Conservation (phyloP, 352 stramenopile genomes). For the Phytophthora brassicae region DNA sequence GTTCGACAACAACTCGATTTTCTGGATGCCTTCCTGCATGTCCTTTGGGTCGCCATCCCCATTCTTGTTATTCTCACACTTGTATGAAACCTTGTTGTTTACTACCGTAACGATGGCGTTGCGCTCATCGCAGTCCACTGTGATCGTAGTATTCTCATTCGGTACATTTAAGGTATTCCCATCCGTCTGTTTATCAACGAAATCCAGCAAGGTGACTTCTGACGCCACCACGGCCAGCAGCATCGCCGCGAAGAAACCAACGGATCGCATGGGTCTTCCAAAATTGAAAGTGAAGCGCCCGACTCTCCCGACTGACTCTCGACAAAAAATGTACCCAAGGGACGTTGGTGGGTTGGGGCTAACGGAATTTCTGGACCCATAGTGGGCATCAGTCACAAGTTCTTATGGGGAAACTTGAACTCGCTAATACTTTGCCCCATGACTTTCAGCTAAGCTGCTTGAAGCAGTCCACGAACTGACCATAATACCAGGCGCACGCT, state of each 20-base stretch:
- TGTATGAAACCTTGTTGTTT: too few relatives aligned
- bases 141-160: too few relatives aligned
- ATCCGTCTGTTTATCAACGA: too few relatives aligned
- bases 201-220: too few relatives aligned
- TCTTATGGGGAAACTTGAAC: background rate
- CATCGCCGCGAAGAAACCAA: conserved; percentile 8
- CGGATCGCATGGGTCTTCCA: conserved; percentile 19
- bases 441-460: background rate
- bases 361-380: conserved; percentile 4
- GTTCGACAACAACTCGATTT: too few relatives aligned
- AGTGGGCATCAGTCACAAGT: conserved; percentile 7
- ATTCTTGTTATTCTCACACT: too few relatives aligned
- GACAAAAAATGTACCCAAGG: conserved; percentile 36
- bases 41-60: too few relatives aligned
- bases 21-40: too few relatives aligned
- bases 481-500: background rate
- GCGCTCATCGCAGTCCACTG: too few relatives aligned
- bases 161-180: too few relatives aligned
- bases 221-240: background rate
- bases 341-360: background rate
- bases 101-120: too few relatives aligned
- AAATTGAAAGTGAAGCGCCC: conserved; percentile 25
- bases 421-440: background rate
- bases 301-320: conserved; percentile 28
- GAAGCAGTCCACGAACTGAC: conserved; percentile 1